These are phyloP conservation scores for Avicennia marina DNA, from an alignment of 257 asterid genomes.

Conservation along the genomic window DNA sequence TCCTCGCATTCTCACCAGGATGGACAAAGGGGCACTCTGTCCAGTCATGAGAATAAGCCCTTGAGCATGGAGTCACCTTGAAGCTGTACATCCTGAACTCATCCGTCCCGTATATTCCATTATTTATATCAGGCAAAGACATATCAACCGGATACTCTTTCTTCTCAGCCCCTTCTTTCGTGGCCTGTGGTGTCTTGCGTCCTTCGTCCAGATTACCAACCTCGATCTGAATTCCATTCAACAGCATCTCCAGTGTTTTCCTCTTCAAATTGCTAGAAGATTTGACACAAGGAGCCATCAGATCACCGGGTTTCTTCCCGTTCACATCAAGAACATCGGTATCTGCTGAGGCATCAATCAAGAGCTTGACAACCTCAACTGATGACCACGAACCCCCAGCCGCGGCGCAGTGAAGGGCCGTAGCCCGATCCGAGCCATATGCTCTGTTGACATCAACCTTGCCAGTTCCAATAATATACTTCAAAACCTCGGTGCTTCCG, in stretches of 20 bases:
- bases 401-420: conserved; percentile 84
- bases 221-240: conserved; percentile 40
- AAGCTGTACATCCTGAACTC: conserved; percentile 49
- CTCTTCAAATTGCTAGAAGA: conserved; percentile 30
- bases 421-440: conserved; percentile 69
- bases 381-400: conserved; percentile 63
- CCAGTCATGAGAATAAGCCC: conserved; percentile 62
- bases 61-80: conserved; percentile 54
- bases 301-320: conserved; percentile 61
- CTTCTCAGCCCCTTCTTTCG: conserved; percentile 43
- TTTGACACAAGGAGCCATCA: conserved; percentile 44
- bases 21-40: conserved; percentile 58
- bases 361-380: conserved; percentile 43
- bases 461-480: conserved; percentile 43
- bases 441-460: conserved; percentile 65
- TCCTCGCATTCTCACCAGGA: conserved; percentile 52
- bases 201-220: conserved; percentile 29
- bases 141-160: conserved; percentile 64
- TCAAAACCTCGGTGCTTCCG: conserved; percentile 62
- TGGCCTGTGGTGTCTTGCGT: conserved; percentile 4
- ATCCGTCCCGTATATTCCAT: conserved; percentile 37
- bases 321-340: conserved; percentile 39
- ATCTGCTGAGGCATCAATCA: conserved; percentile 52
- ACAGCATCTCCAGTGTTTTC: conserved; percentile 49
- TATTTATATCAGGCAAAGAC: conserved; percentile 44